Evolutionary conservation across 306 rosid species (phyloP).

Genomic region (Castanea mollissima): DNA sequence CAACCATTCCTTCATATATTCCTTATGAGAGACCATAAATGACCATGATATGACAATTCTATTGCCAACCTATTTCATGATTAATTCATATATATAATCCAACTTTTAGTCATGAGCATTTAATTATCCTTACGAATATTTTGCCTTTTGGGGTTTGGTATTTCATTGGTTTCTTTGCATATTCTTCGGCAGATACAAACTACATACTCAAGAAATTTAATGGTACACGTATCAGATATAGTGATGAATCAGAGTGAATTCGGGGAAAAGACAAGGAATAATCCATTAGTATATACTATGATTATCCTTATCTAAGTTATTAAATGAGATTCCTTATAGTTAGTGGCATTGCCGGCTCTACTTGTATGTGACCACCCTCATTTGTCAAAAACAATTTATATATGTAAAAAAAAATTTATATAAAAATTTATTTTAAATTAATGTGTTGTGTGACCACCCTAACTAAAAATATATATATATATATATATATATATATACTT

Average conservation of each 20-base stretch:
- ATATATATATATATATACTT: too few species aligned
- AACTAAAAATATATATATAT: too few species aligned
- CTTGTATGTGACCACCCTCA: too few species aligned
- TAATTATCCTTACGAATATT: too few species aligned
- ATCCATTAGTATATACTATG: neutral
- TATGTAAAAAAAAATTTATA: too few species aligned
- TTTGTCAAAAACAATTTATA: too few species aligned
- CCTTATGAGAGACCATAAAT: neutral
- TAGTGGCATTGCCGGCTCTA: slow-evolving; percentile 2
- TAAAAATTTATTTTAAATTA: too few species aligned
- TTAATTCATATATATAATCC: neutral
- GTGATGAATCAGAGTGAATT: neutral
- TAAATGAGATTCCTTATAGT: neutral
- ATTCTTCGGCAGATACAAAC: neutral
- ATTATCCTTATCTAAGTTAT: neutral
- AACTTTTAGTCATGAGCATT: neutral
- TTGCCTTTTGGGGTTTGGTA: too few species aligned
- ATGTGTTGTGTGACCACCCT: too few species aligned
- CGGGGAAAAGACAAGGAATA: neutral
- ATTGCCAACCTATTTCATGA: neutral
- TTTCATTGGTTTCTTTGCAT: neutral
- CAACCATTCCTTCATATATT: neutral
- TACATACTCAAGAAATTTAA: neutral
- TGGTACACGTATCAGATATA: too few species aligned
- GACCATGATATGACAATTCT: neutral